Conservation (phyloP, 2,329 filamentous ascomycete genomes). For the Monosporascus ibericus region DNA sequence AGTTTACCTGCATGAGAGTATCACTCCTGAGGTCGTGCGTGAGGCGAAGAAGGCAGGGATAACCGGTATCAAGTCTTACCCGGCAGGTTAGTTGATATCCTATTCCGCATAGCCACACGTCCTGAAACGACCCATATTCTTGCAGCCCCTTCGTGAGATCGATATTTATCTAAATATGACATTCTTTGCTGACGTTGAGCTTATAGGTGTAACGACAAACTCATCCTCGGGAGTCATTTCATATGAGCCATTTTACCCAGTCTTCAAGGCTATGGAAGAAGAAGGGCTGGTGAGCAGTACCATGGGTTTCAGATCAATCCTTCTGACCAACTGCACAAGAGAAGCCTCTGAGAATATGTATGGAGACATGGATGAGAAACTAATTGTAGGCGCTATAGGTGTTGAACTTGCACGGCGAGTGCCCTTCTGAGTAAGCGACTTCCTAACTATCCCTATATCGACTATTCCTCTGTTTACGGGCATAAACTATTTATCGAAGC, state of each 20-base stretch:
- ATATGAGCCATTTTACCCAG: conserved; percentile 49
- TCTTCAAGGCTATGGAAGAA: conserved; percentile 62
- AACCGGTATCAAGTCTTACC: conserved; percentile 48
- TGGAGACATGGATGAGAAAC: too few species aligned
- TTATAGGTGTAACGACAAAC: conserved; percentile 24
- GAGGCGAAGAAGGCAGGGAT: conserved; percentile 56
- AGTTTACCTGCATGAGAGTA: conserved; percentile 42
- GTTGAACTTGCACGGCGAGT: conserved; percentile 62
- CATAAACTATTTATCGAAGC: too few species aligned
- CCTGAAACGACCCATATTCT: not conserved
- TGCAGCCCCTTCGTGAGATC: not conserved
- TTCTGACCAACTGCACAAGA: not conserved
- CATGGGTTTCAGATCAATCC: not conserved
- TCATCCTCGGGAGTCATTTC: conserved; percentile 43
- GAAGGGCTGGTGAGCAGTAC: conserved; percentile 40
- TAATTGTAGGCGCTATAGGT: conserved; percentile 21
- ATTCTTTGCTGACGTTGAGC: conserved; percentile 8
- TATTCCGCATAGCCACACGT: not conserved
- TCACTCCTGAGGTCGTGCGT: conserved; percentile 47
- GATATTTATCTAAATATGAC: not conserved
- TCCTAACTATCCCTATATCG: not conserved
- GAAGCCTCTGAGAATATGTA: too few species aligned
- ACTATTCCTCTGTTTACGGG: not conserved
- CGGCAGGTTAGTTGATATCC: conserved; percentile 9
- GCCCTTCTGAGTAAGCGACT: conserved; percentile 34